These are phyloP conservation scores for Cyclotella atomus DNA, from an alignment of 108 stramenopile genomes.

Conservation along the genomic window DNA sequence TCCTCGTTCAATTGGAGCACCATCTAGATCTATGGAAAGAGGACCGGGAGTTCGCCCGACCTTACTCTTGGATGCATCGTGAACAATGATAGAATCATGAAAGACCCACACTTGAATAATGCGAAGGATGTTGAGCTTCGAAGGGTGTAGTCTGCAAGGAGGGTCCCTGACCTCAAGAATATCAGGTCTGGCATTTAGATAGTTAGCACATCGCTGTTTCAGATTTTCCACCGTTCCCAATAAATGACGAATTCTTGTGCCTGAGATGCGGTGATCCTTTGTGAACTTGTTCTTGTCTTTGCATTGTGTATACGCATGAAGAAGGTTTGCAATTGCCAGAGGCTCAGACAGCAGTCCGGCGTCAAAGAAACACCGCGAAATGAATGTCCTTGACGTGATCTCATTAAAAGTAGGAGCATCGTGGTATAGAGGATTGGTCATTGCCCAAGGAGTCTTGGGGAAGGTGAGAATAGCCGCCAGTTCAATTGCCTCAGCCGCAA, in stretches of 20 bases:
- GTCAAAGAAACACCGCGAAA: slow-evolving; percentile 70
- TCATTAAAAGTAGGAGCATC: slow-evolving; percentile 59
- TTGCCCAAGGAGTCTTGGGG: slow-evolving; percentile 79
- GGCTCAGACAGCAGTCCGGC: slow-evolving; percentile 84
- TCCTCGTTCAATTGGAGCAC: slow-evolving; percentile 28
- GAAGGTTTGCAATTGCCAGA: slow-evolving; percentile 67
- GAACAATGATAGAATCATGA: slow-evolving; percentile 67
- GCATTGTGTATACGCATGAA: slow-evolving; percentile 58
- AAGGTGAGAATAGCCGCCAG: slow-evolving; percentile 80
- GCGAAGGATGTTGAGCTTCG: slow-evolving; percentile 68
- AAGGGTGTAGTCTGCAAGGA: slow-evolving; percentile 55
- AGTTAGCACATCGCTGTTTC: slow-evolving; percentile 63
- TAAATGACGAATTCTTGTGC: slow-evolving; percentile 55
- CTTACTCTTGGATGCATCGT: slow-evolving; percentile 28
- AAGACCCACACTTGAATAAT: slow-evolving; percentile 81
- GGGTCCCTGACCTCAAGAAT: slow-evolving; percentile 53
- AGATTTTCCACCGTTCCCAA: slow-evolving; percentile 57
- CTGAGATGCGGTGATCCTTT: slow-evolving; percentile 46
- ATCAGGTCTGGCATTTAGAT: slow-evolving; percentile 44
- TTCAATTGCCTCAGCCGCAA: slow-evolving; percentile 79
- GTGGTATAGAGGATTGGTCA: slow-evolving; percentile 74
- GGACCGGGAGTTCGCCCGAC: slow-evolving; percentile 14
- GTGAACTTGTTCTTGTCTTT: slow-evolving; percentile 48
- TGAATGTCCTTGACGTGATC: slow-evolving; percentile 53
- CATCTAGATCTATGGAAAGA: slow-evolving; percentile 37